A percentile compares a stretch with the other conserved stretches of the same genome.
Evolutionary conservation across 2,329 filamentous ascomycete species (phyloP).

Genomic region (Microdochium nivale): DNA sequence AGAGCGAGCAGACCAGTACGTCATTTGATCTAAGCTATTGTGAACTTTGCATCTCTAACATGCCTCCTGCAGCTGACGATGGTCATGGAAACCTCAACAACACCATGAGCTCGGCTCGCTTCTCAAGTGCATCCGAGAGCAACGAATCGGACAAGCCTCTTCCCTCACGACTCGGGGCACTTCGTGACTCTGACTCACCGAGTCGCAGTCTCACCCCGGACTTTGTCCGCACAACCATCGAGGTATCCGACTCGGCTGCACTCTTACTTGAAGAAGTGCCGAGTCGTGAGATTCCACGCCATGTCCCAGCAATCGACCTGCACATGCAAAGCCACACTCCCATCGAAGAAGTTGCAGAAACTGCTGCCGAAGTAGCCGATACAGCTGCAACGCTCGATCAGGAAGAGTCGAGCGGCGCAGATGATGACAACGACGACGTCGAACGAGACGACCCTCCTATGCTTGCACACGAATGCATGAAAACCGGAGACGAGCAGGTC

Average conservation of each 20-base stretch:
- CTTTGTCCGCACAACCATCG: slow-evolving; percentile 18
- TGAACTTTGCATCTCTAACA: not conserved
- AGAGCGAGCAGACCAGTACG: slow-evolving; percentile 49
- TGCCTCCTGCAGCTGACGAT: slow-evolving; percentile 25
- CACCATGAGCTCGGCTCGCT: slow-evolving; percentile 24
- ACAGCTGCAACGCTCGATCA: slow-evolving; percentile 27
- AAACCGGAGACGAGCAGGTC: not conserved
- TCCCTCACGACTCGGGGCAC: slow-evolving; percentile 6
- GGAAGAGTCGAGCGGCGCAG: slow-evolving; percentile 4
- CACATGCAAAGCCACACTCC: slow-evolving; percentile 23
- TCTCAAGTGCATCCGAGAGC: slow-evolving; percentile 4
- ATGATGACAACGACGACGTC: slow-evolving; percentile 3
- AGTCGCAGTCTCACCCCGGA: slow-evolving; percentile 17
- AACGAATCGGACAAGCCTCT: slow-evolving; percentile 6
- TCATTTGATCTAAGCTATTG: not conserved
- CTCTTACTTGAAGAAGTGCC: slow-evolving; percentile 12
- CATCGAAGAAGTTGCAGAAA: slow-evolving; percentile 29
- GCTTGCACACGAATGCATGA: slow-evolving; percentile 14
- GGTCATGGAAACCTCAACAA: slow-evolving; percentile 40
- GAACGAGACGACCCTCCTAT: slow-evolving; percentile 2
- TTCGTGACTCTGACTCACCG: slow-evolving; percentile 6
- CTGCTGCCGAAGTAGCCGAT: slow-evolving; percentile 35
- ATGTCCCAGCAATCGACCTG: slow-evolving; percentile 20
- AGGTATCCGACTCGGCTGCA: slow-evolving; percentile 25
- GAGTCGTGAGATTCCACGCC: slow-evolving; percentile 7